Evolutionary conservation across 2,329 filamentous ascomycete species (phyloP).

Genomic region (Aspergillus spinulosporus): DNA sequence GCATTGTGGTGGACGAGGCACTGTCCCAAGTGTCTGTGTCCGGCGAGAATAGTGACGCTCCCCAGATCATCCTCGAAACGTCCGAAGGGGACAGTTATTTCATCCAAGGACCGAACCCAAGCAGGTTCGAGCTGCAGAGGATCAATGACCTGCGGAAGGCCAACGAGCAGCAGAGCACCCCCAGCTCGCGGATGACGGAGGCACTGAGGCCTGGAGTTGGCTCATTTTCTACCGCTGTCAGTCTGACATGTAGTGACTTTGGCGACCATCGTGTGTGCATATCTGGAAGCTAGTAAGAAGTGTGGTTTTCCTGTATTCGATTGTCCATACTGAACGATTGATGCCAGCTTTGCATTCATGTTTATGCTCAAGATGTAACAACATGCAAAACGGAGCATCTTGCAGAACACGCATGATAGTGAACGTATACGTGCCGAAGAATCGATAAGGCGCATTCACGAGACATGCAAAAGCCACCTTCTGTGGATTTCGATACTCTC

Average conservation of each 20-base stretch:
- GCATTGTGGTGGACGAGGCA: too few species aligned
- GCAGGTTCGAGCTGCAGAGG: too few species aligned
- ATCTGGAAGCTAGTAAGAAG: constrained; percentile 20
- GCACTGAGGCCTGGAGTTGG: too few species aligned
- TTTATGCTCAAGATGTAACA: constrained; percentile 21
- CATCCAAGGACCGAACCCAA: too few species aligned
- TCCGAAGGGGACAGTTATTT: too few species aligned
- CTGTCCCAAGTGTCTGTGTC: too few species aligned
- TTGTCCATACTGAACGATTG: not conserved
- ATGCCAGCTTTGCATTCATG: constrained; percentile 20
- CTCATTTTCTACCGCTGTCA: not conserved
- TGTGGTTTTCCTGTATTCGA: too few species aligned
- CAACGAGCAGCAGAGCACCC: not conserved
- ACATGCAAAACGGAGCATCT: not conserved
- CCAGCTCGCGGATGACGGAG: too few species aligned
- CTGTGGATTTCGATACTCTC: constrained; percentile 12
- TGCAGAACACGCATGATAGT: not conserved
- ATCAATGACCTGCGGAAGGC: too few species aligned
- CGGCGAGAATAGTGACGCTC: too few species aligned
- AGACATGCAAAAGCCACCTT: constrained; percentile 20
- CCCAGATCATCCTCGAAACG: too few species aligned
- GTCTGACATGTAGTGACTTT: constrained; percentile 22
- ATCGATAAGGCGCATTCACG: constrained; percentile 9
- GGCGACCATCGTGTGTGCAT: constrained; percentile 21
- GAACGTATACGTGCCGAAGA: not conserved